phyloP scores from a whole-genome alignment of 495 filamentous ascomycete genomes.

The Xylaria acuta region DNA sequence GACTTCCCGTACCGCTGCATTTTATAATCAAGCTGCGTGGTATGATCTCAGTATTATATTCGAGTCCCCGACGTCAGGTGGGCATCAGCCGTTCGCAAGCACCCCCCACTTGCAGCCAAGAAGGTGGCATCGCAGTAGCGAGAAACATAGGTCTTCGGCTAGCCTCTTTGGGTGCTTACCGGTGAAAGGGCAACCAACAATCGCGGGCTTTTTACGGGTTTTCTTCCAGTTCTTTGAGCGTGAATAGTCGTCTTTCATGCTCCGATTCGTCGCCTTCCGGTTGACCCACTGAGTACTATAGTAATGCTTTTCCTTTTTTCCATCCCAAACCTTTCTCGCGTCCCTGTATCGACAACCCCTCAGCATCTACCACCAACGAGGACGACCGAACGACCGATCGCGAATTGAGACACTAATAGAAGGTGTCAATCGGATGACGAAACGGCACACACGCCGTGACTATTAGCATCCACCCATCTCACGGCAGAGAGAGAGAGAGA shows the following conservation, averaged over 20 bases:
- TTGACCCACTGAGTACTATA: slow-evolving; percentile 25
- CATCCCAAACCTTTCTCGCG: slow-evolving; percentile 8
- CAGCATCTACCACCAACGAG: slow-evolving; percentile 1
- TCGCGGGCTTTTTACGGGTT: slow-evolving; percentile 22
- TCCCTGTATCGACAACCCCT: slow-evolving; percentile 10
- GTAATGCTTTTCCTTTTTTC: slow-evolving; percentile 10
- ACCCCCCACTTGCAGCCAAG: slow-evolving; percentile 23
- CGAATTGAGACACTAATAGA: not conserved
- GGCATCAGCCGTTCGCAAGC: slow-evolving; percentile 10
- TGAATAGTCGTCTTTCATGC: slow-evolving; percentile 14
- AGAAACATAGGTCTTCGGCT: not conserved
- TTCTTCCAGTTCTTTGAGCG: slow-evolving; percentile 14
- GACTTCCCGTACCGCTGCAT: not conserved
- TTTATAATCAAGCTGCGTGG: not conserved
- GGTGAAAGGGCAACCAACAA: slow-evolving; percentile 17
- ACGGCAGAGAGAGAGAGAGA: not conserved
- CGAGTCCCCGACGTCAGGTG: slow-evolving; percentile 5
- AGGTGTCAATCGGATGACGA: slow-evolving; percentile 2
- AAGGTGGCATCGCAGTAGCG: not conserved
- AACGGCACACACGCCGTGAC: not conserved
- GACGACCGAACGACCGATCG: not conserved
- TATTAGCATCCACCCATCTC: not conserved
- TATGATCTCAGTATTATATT: not conserved
- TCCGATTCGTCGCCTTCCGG: slow-evolving; percentile 25
- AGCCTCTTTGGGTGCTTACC: slow-evolving; percentile 16